Evolutionary conservation across 2,329 filamentous ascomycete species (phyloP).

Genomic region (Sclerotinia glacialis): DNA sequence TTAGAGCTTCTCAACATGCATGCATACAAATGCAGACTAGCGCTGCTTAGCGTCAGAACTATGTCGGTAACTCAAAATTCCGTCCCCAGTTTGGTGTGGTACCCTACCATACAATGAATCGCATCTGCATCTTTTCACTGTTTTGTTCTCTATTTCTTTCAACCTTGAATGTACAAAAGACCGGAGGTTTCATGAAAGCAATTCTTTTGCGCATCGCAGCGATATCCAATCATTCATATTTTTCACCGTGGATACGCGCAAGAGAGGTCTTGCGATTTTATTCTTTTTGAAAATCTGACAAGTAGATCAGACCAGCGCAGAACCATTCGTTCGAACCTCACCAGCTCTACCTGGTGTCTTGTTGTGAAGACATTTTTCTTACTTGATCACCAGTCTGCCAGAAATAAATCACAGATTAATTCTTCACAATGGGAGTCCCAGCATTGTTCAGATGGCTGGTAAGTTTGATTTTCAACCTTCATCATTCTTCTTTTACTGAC

Average conservation of each 20-base stretch:
- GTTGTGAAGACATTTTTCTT: background rate
- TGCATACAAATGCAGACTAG: conserved; percentile 7
- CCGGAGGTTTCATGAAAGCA: background rate
- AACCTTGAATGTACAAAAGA: background rate
- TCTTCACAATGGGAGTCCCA: conserved; percentile 38
- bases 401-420: background rate
- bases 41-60: background rate
- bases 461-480: conserved; percentile 2
- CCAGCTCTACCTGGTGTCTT: conserved; percentile 5
- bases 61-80: conserved; percentile 10
- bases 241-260: background rate
- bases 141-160: conserved; percentile 1
- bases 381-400: background rate
- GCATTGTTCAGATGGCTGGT: conserved; percentile 78
- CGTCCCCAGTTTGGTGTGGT: conserved; percentile 6
- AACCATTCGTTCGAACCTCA: background rate
- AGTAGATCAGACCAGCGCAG: conserved; percentile 2
- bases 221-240: background rate
- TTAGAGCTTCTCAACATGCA: conserved; percentile 8
- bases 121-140: conserved; percentile 9
- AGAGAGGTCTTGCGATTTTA: background rate
- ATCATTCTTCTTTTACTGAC: conserved; percentile 5
- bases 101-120: conserved; percentile 7
- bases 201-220: background rate
- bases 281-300: conserved; percentile 4